These are phyloP conservation scores for Grammothele lineata DNA, from an alignment of 768 basidiomycete genomes.

Conservation along the genomic window DNA sequence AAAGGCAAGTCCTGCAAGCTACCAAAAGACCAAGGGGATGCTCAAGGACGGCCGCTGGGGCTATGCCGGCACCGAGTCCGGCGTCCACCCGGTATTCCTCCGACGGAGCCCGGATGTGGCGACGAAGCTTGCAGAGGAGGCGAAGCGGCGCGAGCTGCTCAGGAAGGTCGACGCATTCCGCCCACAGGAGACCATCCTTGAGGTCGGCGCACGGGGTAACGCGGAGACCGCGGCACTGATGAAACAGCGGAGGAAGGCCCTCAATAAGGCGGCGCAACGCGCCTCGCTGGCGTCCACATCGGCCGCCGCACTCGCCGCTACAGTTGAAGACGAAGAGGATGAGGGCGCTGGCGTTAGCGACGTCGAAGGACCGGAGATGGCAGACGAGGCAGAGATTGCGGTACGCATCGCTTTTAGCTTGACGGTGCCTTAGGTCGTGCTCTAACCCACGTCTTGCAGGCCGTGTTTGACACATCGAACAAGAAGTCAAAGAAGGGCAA, in stretches of 20 bases:
- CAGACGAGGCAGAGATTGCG: slow-evolving; percentile 72
- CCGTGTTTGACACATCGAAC: slow-evolving; percentile 52
- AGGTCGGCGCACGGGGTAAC: slow-evolving; percentile 74
- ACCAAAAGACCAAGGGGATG: slow-evolving; percentile 88
- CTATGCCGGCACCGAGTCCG: slow-evolving; percentile 58
- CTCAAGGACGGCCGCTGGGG: slow-evolving; percentile 65
- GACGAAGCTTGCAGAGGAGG: slow-evolving; percentile 40
- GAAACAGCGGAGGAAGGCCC: slow-evolving; percentile 80
- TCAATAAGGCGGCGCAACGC: slow-evolving; percentile 60
- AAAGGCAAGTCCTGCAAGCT: slow-evolving; percentile 81
- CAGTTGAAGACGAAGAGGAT: slow-evolving; percentile 27
- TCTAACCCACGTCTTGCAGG: slow-evolving; percentile 36
- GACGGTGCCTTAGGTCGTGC: neutral
- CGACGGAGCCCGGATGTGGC: slow-evolving; percentile 29
- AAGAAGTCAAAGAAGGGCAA: slow-evolving; percentile 38
- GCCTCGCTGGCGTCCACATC: slow-evolving; percentile 32
- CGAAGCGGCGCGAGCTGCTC: slow-evolving; percentile 62
- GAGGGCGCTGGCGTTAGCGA: slow-evolving; percentile 29
- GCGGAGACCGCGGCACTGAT: slow-evolving; percentile 65
- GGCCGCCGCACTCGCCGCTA: slow-evolving; percentile 24
- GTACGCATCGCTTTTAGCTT: slow-evolving; percentile 35
- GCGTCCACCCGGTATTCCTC: slow-evolving; percentile 67
- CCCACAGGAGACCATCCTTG: slow-evolving; percentile 88
- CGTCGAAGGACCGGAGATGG: slow-evolving; percentile 53
- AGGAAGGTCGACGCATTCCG: slow-evolving; percentile 76